Evolutionary conservation across 257 asterid genomes (phyloP).

Genomic region (Forsythia suspensa): DNA sequence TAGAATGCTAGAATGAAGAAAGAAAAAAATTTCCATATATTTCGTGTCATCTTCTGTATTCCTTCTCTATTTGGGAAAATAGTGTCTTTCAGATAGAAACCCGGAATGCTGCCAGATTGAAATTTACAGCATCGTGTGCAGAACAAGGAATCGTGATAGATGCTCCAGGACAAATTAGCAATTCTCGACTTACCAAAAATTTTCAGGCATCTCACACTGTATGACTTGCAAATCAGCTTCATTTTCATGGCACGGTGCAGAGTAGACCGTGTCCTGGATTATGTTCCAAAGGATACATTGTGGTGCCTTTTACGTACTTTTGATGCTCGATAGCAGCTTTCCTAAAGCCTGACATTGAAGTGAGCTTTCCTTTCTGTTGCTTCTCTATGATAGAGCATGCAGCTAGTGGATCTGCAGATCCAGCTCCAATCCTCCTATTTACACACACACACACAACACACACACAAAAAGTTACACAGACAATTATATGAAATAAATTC

Average conservation of each 20-base stretch:
- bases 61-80: background rate
- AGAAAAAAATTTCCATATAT: background rate
- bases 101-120: background rate
- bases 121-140: background rate
- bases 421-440: constrained; percentile 77
- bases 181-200: background rate
- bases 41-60: background rate
- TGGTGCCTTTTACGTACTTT: constrained; percentile 56
- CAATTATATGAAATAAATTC: background rate
- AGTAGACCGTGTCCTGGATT: constrained; percentile 77
- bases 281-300: constrained; percentile 89
- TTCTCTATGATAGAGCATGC: constrained; percentile 68
- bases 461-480: background rate
- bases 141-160: constrained; percentile 14
- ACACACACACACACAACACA: background rate
- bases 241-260: constrained; percentile 60
- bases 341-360: constrained; percentile 28
- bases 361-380: constrained; percentile 39
- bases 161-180: constrained; percentile 23
- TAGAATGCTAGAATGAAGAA: background rate
- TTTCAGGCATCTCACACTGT: background rate
- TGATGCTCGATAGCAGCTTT: constrained; percentile 60
- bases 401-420: constrained; percentile 66
- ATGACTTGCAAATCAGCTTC: constrained; percentile 8
- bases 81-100: background rate